These are phyloP conservation scores for Asclepias syriaca DNA, from an alignment of 257 asterid genomes.

Conservation along the genomic window DNA sequence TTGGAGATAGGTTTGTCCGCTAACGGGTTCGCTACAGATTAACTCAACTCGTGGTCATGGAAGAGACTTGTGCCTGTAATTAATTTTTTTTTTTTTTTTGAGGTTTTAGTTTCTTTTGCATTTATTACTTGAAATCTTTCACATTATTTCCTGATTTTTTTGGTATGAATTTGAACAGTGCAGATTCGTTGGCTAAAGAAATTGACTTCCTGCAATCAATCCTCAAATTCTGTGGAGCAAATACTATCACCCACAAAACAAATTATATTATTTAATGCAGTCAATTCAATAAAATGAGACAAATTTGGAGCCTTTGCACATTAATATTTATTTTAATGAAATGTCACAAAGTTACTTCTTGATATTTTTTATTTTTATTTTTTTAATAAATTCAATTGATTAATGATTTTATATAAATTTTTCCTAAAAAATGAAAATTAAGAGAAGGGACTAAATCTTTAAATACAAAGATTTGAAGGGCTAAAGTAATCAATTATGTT, in stretches of 20 bases:
- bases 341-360: too few species aligned
- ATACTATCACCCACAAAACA: neutral
- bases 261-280: too few species aligned
- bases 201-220: neutral
- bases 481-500: too few species aligned
- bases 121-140: conserved; percentile 12
- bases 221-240: neutral
- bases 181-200: neutral
- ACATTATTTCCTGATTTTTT: neutral
- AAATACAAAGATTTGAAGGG: too few species aligned
- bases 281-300: too few species aligned
- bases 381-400: too few species aligned
- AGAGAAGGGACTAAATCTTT: too few species aligned
- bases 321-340: too few species aligned
- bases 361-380: too few species aligned
- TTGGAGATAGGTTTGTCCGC: conserved; percentile 44
- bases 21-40: conserved; percentile 9
- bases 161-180: neutral
- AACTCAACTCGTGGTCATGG: conserved; percentile 22
- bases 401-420: too few species aligned
- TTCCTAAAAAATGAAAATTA: too few species aligned
- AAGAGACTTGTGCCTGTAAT: conserved; percentile 13
- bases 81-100: neutral
- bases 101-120: conserved; percentile 16
- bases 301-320: too few species aligned